A percentile compares a stretch with the other conserved stretches of the same genome.
Conservation (phyloP, 495 filamentous ascomycete species). For the Penicillium ucsense region DNA sequence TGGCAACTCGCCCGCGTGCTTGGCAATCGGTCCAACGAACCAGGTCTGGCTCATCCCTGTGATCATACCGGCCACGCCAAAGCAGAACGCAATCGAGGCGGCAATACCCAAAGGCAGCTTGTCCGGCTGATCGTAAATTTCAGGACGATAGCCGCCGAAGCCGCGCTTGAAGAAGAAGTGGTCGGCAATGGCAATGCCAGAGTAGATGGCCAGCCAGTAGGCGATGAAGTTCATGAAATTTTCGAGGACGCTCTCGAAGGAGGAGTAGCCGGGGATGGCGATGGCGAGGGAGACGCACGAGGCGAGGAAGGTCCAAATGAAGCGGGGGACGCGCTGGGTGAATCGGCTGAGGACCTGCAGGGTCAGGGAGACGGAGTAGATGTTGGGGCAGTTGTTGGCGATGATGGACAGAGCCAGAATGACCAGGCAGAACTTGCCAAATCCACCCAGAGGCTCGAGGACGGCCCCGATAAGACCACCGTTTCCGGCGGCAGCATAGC, state of each 20-base stretch:
- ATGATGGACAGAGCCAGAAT: conserved; percentile 71
- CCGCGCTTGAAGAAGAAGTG: conserved; percentile 70
- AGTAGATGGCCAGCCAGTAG: conserved; percentile 82
- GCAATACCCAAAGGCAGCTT: conserved; percentile 65
- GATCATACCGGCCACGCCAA: conserved; percentile 63
- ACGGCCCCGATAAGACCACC: conserved; percentile 65
- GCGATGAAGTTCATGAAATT: conserved; percentile 75
- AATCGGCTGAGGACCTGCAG: conserved; percentile 60
- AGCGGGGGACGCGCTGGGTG: conserved; percentile 63
- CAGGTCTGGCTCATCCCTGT: conserved; percentile 71
- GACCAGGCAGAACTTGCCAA: conserved; percentile 77
- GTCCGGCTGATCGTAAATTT: conserved; percentile 48
- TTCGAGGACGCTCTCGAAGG: conserved; percentile 61
- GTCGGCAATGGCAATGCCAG: conserved; percentile 59
- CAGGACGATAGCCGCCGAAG: conserved; percentile 50
- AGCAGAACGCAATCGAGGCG: conserved; percentile 54
- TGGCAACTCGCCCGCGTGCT: conserved; percentile 43
- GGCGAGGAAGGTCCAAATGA: conserved; percentile 62
- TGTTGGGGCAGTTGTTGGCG: conserved; percentile 83
- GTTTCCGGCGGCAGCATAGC: conserved; percentile 52
- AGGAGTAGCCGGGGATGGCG: conserved; percentile 64
- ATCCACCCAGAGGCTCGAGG: conserved; percentile 57
- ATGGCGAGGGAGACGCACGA: conserved; percentile 66
- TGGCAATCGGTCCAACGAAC: conserved; percentile 65
- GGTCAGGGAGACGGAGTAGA: conserved; percentile 71